Evolutionary conservation across 768 basidiomycete genomes (phyloP), one percentile per base, ranked within the genome.

Genomic region (Termitomyces sp.): DNA sequence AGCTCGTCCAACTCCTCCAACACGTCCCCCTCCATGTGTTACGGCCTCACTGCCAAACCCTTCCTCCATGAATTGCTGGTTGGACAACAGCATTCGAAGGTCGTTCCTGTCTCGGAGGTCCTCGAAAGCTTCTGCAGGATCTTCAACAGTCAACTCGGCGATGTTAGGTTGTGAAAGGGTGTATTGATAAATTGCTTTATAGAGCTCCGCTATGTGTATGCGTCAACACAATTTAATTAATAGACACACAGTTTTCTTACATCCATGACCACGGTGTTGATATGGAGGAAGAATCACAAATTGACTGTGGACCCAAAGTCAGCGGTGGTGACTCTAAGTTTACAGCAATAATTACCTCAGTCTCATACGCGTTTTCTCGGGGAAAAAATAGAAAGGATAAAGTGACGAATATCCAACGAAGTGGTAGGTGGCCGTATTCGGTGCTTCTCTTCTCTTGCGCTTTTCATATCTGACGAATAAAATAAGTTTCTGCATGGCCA

Each of bases 41-140:
- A 71, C 66, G 5, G 69, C 65, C 30, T 68, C 72, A 11, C 63
- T 62, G 4, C 83, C 83, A 63, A 87, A 88, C 3, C 77, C 90
- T 69, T 93, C 89, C 28, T 76, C 71, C 74, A 89, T 83, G 68
- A 95, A 91, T 43, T 72, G 75, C 54, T 79, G 73, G 59, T 86
- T 72, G 0, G 74, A 69, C 14, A 91, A 77, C 19, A 98, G 76
- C 80, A 89, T 89, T 59, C 79, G 74, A 19, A 98, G 78, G 69
- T 99, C 97, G 62, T 89, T 90, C 54, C 91, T 87, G 72, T 98
- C 97, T 34, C 96, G 79, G 42, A 98, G 79, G 69, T 98, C 97
- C 69, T 98, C 96, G 66, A 99, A 98, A 10, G 92, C 91, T 72
- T 99, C 97, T 0, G 94, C 94, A 1, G 97, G 97, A 68, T 99